These are phyloP conservation scores for Fusarium pseudograminearum DNA, from an alignment of 2,329 filamentous ascomycete species.

Conservation along the genomic window DNA sequence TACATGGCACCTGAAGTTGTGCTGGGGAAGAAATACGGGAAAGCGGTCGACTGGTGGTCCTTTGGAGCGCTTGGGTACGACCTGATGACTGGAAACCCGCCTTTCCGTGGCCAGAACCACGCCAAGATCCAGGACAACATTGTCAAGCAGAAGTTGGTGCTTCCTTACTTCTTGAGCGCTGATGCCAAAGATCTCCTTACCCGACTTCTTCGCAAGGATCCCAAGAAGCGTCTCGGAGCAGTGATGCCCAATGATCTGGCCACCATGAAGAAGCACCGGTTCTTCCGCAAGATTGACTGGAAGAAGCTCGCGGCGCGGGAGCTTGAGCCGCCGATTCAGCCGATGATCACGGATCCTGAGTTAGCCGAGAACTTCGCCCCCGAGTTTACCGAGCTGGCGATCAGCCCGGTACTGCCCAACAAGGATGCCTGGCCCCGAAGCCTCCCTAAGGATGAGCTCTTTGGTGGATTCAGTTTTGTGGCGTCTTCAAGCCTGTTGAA, in stretches of 20 bases:
- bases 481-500: conserved; percentile 69
- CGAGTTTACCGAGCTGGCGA: conserved; percentile 89
- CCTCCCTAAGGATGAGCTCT: conserved; percentile 65
- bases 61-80: conserved; percentile 93
- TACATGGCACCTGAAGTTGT: conserved; percentile 99
- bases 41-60: conserved; percentile 98
- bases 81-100: conserved; percentile 89
- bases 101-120: conserved; percentile 91
- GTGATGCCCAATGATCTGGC: conserved; percentile 90
- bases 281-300: conserved; percentile 98
- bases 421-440: conserved; percentile 57
- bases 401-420: conserved; percentile 75
- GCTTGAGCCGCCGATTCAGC: conserved; percentile 88
- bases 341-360: conserved; percentile 94
- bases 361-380: conserved; percentile 94
- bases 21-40: conserved; percentile 87
- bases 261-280: conserved; percentile 90
- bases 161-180: conserved; percentile 90
- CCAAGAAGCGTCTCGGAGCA: conserved; percentile 86
- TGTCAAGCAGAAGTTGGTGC: conserved; percentile 85
- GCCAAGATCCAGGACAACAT: conserved; percentile 97
- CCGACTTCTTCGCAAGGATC: conserved; percentile 90
- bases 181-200: conserved; percentile 96
- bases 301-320: conserved; percentile 84
- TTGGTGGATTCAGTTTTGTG: conserved; percentile 74